Evolutionary conservation across 2,329 filamentous ascomycete species (phyloP).

Genomic region (Zasmidium citrigriseum): DNA sequence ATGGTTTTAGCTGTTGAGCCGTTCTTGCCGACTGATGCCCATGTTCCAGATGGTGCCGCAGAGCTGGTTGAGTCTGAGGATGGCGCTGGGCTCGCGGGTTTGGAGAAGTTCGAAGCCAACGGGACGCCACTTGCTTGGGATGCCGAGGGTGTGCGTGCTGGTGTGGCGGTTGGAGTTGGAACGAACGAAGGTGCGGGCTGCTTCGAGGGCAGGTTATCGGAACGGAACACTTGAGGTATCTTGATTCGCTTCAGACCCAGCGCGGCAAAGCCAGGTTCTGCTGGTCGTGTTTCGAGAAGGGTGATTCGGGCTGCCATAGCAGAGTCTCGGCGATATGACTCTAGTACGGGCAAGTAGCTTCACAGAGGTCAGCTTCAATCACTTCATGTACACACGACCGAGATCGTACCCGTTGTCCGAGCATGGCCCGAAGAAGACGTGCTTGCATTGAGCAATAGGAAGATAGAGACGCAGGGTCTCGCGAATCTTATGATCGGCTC

Average conservation of each 20-base stretch:
- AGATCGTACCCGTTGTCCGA: conserved; percentile 48
- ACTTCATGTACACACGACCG: conserved; percentile 33
- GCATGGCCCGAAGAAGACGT: conserved; percentile 50
- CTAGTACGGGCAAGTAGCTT: conserved; percentile 46
- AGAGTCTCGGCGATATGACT: conserved; percentile 46
- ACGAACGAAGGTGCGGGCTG: neutral
- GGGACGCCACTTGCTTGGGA: conserved; percentile 7
- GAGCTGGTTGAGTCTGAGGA: conserved; percentile 10
- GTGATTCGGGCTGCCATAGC: conserved; percentile 42
- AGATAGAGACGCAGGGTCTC: conserved; percentile 50
- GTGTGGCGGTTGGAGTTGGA: neutral
- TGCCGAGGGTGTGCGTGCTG: conserved; percentile 2
- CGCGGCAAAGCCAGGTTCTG: conserved; percentile 42
- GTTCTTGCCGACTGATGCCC: conserved; percentile 47
- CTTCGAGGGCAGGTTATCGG: conserved; percentile 29
- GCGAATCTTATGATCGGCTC: conserved; percentile 48
- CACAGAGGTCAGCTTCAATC: neutral
- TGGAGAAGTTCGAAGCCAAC: conserved; percentile 11
- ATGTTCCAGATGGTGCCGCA: conserved; percentile 20
- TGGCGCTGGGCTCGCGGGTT: conserved; percentile 25
- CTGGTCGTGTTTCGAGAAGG: conserved; percentile 47
- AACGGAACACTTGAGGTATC: conserved; percentile 45
- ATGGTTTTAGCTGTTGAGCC: conserved; percentile 38
- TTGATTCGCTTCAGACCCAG: conserved; percentile 43
- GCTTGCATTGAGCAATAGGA: conserved; percentile 47